Evolutionary conservation across 2,329 filamentous ascomycete species (phyloP).

Genomic region (Aspergillus sclerotialis): DNA sequence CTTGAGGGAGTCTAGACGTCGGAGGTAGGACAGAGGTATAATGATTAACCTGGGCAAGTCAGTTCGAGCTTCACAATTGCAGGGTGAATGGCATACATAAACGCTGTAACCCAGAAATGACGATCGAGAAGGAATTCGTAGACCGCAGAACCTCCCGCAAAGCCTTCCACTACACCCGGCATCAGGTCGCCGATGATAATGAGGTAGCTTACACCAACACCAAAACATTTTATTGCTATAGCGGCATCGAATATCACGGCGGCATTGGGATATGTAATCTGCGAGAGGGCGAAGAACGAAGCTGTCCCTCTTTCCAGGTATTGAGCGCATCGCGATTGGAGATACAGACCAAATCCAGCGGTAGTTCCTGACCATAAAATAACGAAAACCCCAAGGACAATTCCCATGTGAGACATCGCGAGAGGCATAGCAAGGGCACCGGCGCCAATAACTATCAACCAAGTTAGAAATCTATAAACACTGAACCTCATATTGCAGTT

Average conservation of each 20-base stretch:
- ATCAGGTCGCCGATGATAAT: constrained; percentile 99
- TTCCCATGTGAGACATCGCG: constrained; percentile 91
- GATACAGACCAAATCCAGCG: constrained; percentile 86
- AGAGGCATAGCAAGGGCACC: constrained; percentile 94
- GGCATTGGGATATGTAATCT: constrained; percentile 93
- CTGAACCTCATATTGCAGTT: too few species aligned
- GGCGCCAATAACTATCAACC: constrained; percentile 71
- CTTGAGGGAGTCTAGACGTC: constrained; percentile 88
- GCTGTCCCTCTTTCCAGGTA: constrained; percentile 84
- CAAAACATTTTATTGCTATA: constrained; percentile 97
- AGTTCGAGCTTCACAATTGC: constrained; percentile 5
- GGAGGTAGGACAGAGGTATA: constrained; percentile 87
- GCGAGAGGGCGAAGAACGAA: constrained; percentile 94
- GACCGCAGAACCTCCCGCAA: constrained; percentile 57
- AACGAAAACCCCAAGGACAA: constrained; percentile 72
- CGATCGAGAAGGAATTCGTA: constrained; percentile 75
- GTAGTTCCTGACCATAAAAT: constrained; percentile 89
- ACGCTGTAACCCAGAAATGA: constrained; percentile 95
- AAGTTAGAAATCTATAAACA: too few species aligned
- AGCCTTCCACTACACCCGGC: constrained; percentile 84
- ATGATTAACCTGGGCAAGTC: constrained; percentile 62
- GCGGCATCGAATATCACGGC: constrained; percentile 92
- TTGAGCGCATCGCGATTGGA: constrained; percentile 85
- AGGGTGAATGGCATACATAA: constrained; percentile 56
- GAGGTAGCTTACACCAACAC: constrained; percentile 92